Percentiles rank a stretch among this genome's conserved stretches.
These are phyloP conservation scores for Fonsecaea monophora DNA, from an alignment of 2,329 filamentous ascomycete genomes.

Conservation along the genomic window DNA sequence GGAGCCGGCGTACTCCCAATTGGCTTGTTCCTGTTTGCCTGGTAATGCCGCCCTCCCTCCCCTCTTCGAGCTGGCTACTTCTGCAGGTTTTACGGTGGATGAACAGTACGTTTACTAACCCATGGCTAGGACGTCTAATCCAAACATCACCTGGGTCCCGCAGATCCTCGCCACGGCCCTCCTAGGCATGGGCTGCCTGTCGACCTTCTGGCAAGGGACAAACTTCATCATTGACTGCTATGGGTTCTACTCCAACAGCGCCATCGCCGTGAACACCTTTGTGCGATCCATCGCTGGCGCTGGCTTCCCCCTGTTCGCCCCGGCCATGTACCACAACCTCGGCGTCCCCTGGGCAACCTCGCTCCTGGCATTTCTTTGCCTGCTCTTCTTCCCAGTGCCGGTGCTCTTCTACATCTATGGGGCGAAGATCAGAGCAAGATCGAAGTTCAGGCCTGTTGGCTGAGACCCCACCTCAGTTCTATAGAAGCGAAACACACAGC, in stretches of 20 bases:
- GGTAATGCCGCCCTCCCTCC: constrained; percentile 43
- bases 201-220: constrained; percentile 54
- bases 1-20: constrained; percentile 51
- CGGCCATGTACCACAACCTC: constrained; percentile 48
- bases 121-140: constrained; percentile 44
- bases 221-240: constrained; percentile 55
- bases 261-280: constrained; percentile 49
- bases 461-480: not conserved
- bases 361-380: constrained; percentile 48
- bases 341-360: constrained; percentile 51
- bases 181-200: constrained; percentile 52
- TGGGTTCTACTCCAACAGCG: constrained; percentile 49
- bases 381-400: constrained; percentile 56
- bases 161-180: constrained; percentile 53
- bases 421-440: constrained; percentile 52
- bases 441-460: constrained; percentile 46
- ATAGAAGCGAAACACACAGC: not conserved
- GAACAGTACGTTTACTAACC: not conserved
- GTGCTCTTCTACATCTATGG: constrained; percentile 58
- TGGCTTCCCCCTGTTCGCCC: constrained; percentile 43
- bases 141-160: constrained; percentile 52
- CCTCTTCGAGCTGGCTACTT: not conserved
- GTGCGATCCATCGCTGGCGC: constrained; percentile 47
- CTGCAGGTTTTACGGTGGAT: not conserved
- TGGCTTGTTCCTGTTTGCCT: constrained; percentile 58